Evolutionary conservation across 1,139 yeast genomes (phyloP), one percentile per base, ranked within the genome.

Genomic region (Petasospora rhodanensis): DNA sequence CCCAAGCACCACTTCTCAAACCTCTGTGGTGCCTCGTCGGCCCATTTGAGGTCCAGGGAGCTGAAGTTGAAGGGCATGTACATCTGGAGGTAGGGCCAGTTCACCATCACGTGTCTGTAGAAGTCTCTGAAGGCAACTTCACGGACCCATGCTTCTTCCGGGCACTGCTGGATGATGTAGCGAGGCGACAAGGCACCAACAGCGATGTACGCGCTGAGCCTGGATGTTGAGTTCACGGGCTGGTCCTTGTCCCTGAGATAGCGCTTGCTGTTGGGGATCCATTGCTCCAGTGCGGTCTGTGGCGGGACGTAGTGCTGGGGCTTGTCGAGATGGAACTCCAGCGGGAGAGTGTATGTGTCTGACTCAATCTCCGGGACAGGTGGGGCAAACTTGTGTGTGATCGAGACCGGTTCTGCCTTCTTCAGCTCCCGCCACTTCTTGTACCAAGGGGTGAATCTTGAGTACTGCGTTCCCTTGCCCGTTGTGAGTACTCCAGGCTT

Each of bases 81-180:
- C 76, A 73, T 73, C 36, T 67, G 63, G 6, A 70, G 52, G 42
- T 64, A 70, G 5, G 80, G 80, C 68, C 73, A 69, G 37, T 64
- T 57, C 34, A 64, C 59, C 26, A 70, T 40, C 21, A 70, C 60
- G 41, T 73, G 76, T 24, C 66, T 61, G 47, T 74, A 74, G 38
- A 72, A 73, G 46, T 74, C 79, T 41, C 79, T 61, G 73, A 77
- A 74, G 1, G 78, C 75, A 7, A 74, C 58, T 49, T 74, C 76
- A 24, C 78, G 61, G 12, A 72, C 59, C 60, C 70, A 72, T 28
- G 64, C 65, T 14, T 60, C 56, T n/a, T 56, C 54, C 11, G 54
- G 37, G 14, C 61, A 46, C 33, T 52, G 45, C 21, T 46, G 35
- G 18, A 70, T 49, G 5, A 70, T 58, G 7, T 63, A 53, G 17